Conservation (phyloP, 2,329 filamentous ascomycete genomes). For the Pseudogymnoascus sp. region DNA sequence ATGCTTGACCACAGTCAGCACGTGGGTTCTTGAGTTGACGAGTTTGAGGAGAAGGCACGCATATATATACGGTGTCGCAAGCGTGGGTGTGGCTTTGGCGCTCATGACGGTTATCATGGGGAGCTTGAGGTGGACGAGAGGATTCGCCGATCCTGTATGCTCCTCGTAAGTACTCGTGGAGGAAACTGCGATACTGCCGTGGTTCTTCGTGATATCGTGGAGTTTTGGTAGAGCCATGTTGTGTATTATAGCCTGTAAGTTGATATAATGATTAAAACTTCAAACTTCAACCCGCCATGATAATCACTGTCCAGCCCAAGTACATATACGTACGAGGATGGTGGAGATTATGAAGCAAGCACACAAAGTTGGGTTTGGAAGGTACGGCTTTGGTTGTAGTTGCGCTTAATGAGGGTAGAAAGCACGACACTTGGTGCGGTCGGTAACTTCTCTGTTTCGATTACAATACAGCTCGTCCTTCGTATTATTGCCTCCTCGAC, state of each 20-base stretch:
- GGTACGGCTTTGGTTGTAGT: too few species aligned
- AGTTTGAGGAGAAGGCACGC: constrained; percentile 46
- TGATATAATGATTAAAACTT: not conserved
- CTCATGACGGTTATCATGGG: constrained; percentile 67
- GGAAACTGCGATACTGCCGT: too few species aligned
- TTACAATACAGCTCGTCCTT: too few species aligned
- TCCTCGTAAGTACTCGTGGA: not conserved
- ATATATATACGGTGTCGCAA: constrained; percentile 60
- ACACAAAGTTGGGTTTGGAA: too few species aligned
- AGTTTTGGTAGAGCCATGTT: too few species aligned
- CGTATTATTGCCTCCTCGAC: too few species aligned
- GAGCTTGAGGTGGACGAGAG: constrained; percentile 60
- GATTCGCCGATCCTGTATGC: constrained; percentile 36
- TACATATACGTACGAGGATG: not conserved
- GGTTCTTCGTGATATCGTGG: too few species aligned
- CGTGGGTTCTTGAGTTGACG: constrained; percentile 56
- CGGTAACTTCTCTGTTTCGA: too few species aligned
- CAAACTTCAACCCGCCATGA: not conserved
- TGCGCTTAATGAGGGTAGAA: too few species aligned
- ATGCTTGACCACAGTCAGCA: constrained; percentile 58
- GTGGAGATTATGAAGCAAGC: not conserved
- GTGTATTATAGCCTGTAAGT: not conserved
- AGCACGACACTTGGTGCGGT: too few species aligned
- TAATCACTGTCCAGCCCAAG: not conserved
- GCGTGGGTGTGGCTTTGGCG: constrained; percentile 50